These are phyloP conservation scores for Quercus phellos DNA, from an alignment of 331 rosid genomes.

Conservation along the genomic window DNA sequence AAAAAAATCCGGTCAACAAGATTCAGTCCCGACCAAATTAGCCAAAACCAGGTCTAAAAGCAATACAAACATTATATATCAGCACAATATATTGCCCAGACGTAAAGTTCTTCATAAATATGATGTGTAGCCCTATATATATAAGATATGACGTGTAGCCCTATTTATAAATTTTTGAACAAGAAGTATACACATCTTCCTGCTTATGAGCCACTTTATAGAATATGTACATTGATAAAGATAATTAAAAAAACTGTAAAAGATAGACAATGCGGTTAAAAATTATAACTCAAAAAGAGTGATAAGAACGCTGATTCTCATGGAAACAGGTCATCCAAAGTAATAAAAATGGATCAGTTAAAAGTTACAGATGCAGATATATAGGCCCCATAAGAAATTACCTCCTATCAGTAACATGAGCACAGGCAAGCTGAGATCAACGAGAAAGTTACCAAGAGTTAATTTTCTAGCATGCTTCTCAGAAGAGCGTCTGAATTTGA, in stretches of 20 bases:
- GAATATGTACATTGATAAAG: neutral
- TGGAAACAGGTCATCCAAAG: neutral
- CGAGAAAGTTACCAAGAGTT: neutral
- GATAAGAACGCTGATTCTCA: neutral
- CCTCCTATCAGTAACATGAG: neutral
- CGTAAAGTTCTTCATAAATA: too few species aligned
- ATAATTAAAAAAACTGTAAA: neutral
- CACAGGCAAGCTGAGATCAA: neutral
- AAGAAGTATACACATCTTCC: neutral
- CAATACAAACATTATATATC: too few species aligned
- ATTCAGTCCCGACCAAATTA: too few species aligned
- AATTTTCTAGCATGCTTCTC: neutral
- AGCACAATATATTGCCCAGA: too few species aligned
- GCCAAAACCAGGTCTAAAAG: too few species aligned
- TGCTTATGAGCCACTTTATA: neutral
- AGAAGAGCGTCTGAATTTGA: neutral
- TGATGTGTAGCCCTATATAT: too few species aligned
- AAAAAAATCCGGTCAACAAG: too few species aligned
- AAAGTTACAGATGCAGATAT: too few species aligned
- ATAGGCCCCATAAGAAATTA: neutral
- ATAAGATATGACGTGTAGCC: too few species aligned
- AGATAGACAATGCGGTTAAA: neutral
- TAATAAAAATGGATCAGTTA: too few species aligned
- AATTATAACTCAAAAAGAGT: neutral
- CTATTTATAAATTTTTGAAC: neutral